These are phyloP conservation scores for Fomitopsis pinicola DNA, from an alignment of 1,284 basidiomycete species.

Conservation along the genomic window DNA sequence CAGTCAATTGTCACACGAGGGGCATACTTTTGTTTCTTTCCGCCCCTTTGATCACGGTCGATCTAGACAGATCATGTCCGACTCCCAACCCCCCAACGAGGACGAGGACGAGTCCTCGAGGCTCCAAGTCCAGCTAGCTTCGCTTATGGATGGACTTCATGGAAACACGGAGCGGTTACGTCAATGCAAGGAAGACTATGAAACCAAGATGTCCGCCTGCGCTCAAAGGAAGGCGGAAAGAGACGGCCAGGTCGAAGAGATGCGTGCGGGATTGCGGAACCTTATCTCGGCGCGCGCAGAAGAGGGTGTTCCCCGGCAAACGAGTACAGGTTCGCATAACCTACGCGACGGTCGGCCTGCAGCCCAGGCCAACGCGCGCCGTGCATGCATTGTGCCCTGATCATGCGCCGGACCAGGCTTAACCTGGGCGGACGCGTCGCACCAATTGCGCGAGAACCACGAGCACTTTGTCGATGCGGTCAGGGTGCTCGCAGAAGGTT, in stretches of 20 bases:
- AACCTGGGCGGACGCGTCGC: neutral
- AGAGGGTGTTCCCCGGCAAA: neutral
- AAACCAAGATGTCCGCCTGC: neutral
- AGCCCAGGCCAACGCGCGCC: neutral
- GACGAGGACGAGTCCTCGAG: neutral
- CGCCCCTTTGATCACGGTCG: neutral
- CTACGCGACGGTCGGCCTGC: neutral
- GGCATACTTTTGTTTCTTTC: no score
- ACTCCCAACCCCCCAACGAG: neutral
- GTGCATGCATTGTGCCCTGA: neutral
- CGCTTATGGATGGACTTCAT: neutral
- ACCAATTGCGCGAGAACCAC: constrained; percentile 4
- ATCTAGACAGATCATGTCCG: neutral
- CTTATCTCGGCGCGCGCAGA: neutral
- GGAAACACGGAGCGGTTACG: neutral
- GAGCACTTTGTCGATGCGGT: neutral
- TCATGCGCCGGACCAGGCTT: constrained; percentile 3
- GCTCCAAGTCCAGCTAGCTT: neutral
- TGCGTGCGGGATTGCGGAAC: neutral
- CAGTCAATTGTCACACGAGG: no score
- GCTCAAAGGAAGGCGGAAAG: neutral
- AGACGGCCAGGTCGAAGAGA: neutral
- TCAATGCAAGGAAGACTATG: constrained; percentile 2
- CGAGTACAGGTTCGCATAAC: neutral
- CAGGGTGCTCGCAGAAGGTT: constrained; percentile 3